Percentiles rank a stretch among this genome's conserved stretches.
These are phyloP conservation scores for Gastrolobium villosum DNA, from an alignment of 306 rosid genomes.

Conservation along the genomic window DNA sequence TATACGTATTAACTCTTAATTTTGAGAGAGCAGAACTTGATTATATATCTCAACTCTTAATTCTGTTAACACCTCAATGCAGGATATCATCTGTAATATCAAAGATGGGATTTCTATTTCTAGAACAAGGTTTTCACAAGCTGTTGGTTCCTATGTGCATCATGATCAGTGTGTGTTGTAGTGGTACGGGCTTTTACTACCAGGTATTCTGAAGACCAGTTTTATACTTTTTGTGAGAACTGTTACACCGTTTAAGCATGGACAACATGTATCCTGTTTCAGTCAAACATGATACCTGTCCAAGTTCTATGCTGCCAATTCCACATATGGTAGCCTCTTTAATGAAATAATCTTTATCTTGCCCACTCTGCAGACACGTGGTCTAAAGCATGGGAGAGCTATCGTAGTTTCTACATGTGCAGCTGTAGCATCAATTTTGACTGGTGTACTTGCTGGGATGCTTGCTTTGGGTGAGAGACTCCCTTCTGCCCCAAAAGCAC, in stretches of 20 bases:
- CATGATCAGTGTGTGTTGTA: slow-evolving; percentile 74
- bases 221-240: neutral
- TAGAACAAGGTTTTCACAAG: slow-evolving; percentile 87
- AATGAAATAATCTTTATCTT: slow-evolving; percentile 22
- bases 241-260: slow-evolving; percentile 1
- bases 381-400: slow-evolving; percentile 92
- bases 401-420: slow-evolving; percentile 88
- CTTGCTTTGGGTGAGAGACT: slow-evolving; percentile 90
- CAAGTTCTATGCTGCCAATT: slow-evolving; percentile 30
- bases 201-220: slow-evolving; percentile 60
- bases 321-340: slow-evolving; percentile 1
- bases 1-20: slow-evolving; percentile 12
- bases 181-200: slow-evolving; percentile 85
- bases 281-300: neutral
- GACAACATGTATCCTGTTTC: neutral
- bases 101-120: slow-evolving; percentile 88
- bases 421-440: slow-evolving; percentile 91
- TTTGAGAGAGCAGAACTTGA: slow-evolving; percentile 1
- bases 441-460: slow-evolving; percentile 93
- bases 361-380: slow-evolving; percentile 71
- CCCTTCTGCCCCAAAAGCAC: slow-evolving; percentile 86
- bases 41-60: slow-evolving; percentile 9
- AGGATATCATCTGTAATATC: slow-evolving; percentile 93
- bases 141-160: slow-evolving; percentile 80
- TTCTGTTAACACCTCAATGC: slow-evolving; percentile 46